Evolutionary conservation across 345 rosid species (phyloP).

Genomic region (Theobroma cacao): DNA sequence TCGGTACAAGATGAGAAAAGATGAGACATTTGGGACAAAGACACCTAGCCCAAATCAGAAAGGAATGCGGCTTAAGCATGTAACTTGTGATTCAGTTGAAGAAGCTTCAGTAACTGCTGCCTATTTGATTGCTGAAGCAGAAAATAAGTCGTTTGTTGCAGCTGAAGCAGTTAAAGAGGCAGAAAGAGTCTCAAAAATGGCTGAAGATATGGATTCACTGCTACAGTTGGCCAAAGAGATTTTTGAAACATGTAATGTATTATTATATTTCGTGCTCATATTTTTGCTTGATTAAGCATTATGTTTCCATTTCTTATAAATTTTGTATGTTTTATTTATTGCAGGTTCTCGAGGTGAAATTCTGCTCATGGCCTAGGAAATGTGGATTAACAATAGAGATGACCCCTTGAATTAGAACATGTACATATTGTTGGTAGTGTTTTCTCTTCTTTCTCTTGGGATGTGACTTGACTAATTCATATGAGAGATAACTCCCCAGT

Average conservation of each 20-base stretch:
- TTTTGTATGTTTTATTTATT: neutral
- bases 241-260: conserved; percentile 46
- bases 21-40: conserved; percentile 24
- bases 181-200: conserved; percentile 59
- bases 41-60: conserved; percentile 30
- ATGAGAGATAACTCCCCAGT: neutral
- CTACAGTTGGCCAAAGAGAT: conserved; percentile 50
- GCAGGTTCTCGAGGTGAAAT: conserved; percentile 52
- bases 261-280: neutral
- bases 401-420: conserved; percentile 4
- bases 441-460: neutral
- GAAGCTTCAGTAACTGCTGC: conserved; percentile 73
- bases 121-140: conserved; percentile 71
- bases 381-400: conserved; percentile 8
- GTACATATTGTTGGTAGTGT: conserved; percentile 23
- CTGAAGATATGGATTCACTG: conserved; percentile 46
- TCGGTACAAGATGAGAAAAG: conserved; percentile 42
- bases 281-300: neutral
- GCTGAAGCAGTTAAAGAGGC: conserved; percentile 75
- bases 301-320: neutral
- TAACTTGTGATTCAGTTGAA: conserved; percentile 33
- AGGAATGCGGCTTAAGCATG: conserved; percentile 34
- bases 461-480: neutral
- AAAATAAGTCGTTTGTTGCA: conserved; percentile 64
- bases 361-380: conserved; percentile 32